Percentiles rank a stretch among this genome's conserved stretches.
phyloP scores from a whole-genome alignment of 208 protist species.

The Leishmania lainsoni region DNA sequence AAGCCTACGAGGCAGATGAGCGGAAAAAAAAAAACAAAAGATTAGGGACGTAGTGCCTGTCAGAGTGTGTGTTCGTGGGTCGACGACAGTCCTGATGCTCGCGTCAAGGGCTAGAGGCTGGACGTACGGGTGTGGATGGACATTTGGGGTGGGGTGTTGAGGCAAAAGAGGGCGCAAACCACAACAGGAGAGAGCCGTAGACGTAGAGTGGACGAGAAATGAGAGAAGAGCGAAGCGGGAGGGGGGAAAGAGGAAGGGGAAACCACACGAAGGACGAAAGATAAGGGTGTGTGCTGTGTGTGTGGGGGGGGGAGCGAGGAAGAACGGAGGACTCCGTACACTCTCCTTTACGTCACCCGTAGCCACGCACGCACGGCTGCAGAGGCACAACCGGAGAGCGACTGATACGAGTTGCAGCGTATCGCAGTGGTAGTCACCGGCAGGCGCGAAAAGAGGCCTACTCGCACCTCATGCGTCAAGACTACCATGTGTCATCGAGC shows the following conservation, averaged over 20 bases:
- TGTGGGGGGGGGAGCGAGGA: not conserved
- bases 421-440: not conserved
- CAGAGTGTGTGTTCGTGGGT: not conserved
- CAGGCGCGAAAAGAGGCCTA: not conserved
- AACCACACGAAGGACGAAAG: too few relatives aligned
- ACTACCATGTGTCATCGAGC: not conserved
- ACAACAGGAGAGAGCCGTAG: not conserved
- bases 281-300: too few relatives aligned
- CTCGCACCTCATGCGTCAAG: not conserved
- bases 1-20: not conserved
- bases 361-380: not conserved
- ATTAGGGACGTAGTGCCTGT: not conserved
- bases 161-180: too few relatives aligned
- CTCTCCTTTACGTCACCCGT: not conserved
- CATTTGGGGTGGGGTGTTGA: not conserved
- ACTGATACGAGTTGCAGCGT: not conserved
- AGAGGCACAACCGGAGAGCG: not conserved
- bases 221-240: not conserved
- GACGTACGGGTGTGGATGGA: not conserved
- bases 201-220: not conserved
- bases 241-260: not conserved
- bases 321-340: not conserved
- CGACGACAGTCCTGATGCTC: not conserved
- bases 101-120: not conserved
- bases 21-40: constrained; percentile 9